A percentile compares a stretch with the other conserved stretches of the same genome.
These are phyloP conservation scores for Boehmeria nivea DNA, from an alignment of 306 rosid species.

Conservation along the genomic window DNA sequence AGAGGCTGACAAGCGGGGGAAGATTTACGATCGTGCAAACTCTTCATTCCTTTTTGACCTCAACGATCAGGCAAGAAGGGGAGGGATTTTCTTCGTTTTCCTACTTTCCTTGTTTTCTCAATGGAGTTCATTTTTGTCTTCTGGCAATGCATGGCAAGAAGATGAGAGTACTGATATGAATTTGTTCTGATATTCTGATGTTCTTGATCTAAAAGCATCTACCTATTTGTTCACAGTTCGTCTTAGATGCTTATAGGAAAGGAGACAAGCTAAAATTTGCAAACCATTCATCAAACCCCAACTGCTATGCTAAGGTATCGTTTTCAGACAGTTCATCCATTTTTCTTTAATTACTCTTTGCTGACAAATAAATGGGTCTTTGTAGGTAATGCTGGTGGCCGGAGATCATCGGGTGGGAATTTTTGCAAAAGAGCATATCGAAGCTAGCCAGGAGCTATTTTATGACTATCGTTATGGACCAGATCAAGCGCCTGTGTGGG, in stretches of 20 bases:
- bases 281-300: constrained; percentile 91
- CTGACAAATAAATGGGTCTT: too few relatives aligned
- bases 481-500: constrained; percentile 91
- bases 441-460: constrained; percentile 90
- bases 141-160: constrained; percentile 12
- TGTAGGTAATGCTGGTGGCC: constrained; percentile 89
- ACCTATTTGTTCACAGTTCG: constrained; percentile 56
- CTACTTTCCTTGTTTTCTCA: constrained; percentile 4
- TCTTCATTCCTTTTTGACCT: constrained; percentile 96
- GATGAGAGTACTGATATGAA: neutral
- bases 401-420: constrained; percentile 99
- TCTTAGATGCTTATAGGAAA: constrained; percentile 95
- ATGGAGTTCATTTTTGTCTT: neutral
- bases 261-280: constrained; percentile 98
- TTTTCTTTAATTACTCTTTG: too few relatives aligned
- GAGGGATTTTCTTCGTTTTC: neutral
- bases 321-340: neutral
- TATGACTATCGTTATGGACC: constrained; percentile 91
- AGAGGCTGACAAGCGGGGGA: constrained; percentile 97
- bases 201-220: constrained; percentile 12
- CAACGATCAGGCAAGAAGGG: constrained; percentile 76
- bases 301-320: constrained; percentile 85
- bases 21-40: constrained; percentile 94
- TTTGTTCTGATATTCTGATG: neutral
- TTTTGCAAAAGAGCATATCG: constrained; percentile 89